Evolutionary conservation across 2,329 filamentous ascomycete genomes (phyloP).

Genomic region (Nannizzia gypsea): DNA sequence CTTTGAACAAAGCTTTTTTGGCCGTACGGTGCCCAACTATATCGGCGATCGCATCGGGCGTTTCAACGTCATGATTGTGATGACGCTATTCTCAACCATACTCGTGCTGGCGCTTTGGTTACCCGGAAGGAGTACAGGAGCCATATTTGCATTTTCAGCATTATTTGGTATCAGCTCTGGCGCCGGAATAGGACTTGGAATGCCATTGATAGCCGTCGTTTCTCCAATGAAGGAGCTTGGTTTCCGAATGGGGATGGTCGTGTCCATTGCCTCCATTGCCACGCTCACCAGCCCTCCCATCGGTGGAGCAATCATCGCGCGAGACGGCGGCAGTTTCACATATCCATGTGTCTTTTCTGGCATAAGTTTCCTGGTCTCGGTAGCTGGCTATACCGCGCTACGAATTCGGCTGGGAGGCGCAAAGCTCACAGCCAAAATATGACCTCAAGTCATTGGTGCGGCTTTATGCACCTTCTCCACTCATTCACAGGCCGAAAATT

Average conservation of each 20-base stretch:
- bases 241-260: background rate
- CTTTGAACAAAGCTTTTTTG: background rate
- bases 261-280: background rate
- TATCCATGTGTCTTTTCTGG: background rate
- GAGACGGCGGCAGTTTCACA: background rate
- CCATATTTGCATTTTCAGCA: conserved; percentile 35
- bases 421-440: background rate
- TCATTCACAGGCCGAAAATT: background rate
- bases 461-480: background rate
- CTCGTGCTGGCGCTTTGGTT: background rate
- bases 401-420: background rate
- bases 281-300: background rate
- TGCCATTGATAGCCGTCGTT: background rate
- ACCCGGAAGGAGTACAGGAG: background rate
- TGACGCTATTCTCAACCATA: background rate
- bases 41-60: conserved; percentile 1
- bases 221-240: conserved; percentile 4
- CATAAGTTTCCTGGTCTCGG: background rate
- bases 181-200: background rate
- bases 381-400: background rate
- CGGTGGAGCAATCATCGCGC: background rate
- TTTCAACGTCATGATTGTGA: conserved; percentile 2
- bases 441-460: background rate
- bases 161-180: conserved; percentile 2
- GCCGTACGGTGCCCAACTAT: conserved; percentile 1